A percentile compares a stretch with the other conserved stretches of the same genome.
phyloP scores from a whole-genome alignment of 169 alveolate species.

The Eimeria maxima region DNA sequence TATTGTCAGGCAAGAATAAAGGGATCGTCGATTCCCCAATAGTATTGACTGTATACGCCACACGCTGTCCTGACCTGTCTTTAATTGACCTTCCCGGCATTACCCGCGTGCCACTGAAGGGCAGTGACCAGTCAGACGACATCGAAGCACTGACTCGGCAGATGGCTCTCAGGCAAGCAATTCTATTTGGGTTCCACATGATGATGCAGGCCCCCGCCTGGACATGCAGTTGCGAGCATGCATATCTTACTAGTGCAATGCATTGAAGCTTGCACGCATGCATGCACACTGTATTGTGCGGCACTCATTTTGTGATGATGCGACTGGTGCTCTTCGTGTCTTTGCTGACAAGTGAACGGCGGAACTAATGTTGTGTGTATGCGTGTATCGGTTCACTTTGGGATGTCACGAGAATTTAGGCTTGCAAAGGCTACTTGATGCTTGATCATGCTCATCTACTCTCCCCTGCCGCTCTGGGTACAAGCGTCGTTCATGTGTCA shows the following conservation, averaged over 20 bases:
- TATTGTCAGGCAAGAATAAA: constrained; percentile 94
- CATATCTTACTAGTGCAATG: neutral
- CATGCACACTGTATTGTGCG: neutral
- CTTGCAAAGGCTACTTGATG: no score
- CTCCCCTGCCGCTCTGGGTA: no score
- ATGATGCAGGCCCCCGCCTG: neutral
- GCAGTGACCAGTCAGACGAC: constrained; percentile 97
- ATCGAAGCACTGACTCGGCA: constrained; percentile 97
- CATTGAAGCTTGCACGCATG: neutral
- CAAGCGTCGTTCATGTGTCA: neutral
- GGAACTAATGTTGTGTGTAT: no score
- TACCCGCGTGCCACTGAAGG: constrained; percentile 97
- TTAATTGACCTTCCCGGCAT: constrained; percentile 99
- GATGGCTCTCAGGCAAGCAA: constrained; percentile 83
- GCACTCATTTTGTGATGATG: neutral
- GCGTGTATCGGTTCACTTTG: no score
- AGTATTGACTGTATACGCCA: constrained; percentile 96
- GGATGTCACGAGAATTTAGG: no score
- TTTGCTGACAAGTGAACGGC: no score
- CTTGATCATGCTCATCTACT: no score
- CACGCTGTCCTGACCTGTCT: constrained; percentile 98
- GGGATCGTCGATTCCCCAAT: constrained; percentile 99
- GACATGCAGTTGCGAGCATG: neutral
- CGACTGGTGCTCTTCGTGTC: no score
- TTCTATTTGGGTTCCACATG: neutral